Conservation (phyloP, 2,329 filamentous ascomycete genomes). For the Stemphylium beticola region DNA sequence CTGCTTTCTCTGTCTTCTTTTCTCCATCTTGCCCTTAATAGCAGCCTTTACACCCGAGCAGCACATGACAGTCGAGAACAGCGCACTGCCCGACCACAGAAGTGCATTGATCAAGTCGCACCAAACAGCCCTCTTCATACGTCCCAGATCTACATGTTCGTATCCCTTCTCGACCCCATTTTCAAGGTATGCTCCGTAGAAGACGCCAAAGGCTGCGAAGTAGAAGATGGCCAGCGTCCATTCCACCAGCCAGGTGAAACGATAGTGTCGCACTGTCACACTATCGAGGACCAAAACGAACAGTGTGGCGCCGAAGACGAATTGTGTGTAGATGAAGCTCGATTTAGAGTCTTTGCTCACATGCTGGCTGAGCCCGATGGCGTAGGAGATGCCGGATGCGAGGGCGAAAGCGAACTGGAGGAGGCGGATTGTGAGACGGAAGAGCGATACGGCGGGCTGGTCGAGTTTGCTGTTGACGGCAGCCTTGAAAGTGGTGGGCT, state of each 20-base stretch:
- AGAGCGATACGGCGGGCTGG: conserved; percentile 27
- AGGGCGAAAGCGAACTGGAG: conserved; percentile 33
- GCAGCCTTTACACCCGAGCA: conserved; percentile 28
- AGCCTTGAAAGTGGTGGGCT: conserved; percentile 16
- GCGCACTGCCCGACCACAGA: conserved; percentile 30
- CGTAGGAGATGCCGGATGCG: conserved; percentile 34
- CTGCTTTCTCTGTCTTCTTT: no score
- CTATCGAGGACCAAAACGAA: conserved; percentile 22
- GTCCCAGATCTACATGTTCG: conserved; percentile 11
- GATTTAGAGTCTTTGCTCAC: background rate
- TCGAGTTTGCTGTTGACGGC: conserved; percentile 26
- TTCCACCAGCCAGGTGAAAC: conserved; percentile 28
- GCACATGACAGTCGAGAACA: conserved; percentile 35
- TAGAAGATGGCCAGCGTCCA: conserved; percentile 28
- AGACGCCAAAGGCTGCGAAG: conserved; percentile 30
- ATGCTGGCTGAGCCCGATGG: conserved; percentile 20
- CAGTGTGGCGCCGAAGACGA: conserved; percentile 26
- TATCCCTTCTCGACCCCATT: conserved; percentile 11
- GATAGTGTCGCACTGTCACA: conserved; percentile 29
- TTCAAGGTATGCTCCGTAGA: conserved; percentile 22
- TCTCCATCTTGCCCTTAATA: conserved; percentile 17
- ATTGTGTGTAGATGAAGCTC: conserved; percentile 29
- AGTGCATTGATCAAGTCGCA: conserved; percentile 31
- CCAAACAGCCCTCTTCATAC: conserved; percentile 32
- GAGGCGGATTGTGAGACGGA: conserved; percentile 26